phyloP scores from a whole-genome alignment of 2,329 filamentous ascomycete genomes.

The Cladobotryum mycophilum region DNA sequence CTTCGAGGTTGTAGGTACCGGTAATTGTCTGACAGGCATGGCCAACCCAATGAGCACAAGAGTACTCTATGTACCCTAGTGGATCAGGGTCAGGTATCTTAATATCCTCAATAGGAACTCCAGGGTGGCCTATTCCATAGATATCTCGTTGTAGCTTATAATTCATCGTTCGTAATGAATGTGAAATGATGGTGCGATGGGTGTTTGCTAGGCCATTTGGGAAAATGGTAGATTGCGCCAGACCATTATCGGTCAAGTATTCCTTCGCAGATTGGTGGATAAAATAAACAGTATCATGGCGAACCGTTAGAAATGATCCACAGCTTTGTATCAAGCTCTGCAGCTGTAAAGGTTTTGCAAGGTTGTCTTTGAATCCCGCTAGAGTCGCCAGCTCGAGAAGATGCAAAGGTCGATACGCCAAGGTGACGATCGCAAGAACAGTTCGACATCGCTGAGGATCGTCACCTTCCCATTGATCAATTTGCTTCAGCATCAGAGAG shows the following conservation, averaged over 20 bases:
- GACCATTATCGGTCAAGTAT: constrained; percentile 27
- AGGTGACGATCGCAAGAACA: constrained; percentile 25
- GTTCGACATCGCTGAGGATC: constrained; percentile 20
- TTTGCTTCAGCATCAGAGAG: constrained; percentile 28
- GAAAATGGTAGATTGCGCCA: constrained; percentile 23
- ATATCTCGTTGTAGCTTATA: constrained; percentile 29
- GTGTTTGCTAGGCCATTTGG: constrained; percentile 17
- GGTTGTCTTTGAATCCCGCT: constrained; percentile 29
- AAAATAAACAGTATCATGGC: constrained; percentile 26
- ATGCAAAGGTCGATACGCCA: constrained; percentile 29
- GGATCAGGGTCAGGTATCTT: constrained; percentile 8
- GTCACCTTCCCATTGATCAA: constrained; percentile 21
- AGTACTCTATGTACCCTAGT: constrained; percentile 7
- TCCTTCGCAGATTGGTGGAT: constrained; percentile 40
- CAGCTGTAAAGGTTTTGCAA: constrained; percentile 15
- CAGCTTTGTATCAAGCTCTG: constrained; percentile 28
- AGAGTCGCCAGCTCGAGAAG: constrained; percentile 26
- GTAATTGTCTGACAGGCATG: constrained; percentile 12
- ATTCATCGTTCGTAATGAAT: constrained; percentile 27
- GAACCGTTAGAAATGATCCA: constrained; percentile 34
- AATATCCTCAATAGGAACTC: too few species aligned
- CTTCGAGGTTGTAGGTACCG: constrained; percentile 31
- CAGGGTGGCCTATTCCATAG: constrained; percentile 20
- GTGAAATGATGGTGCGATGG: constrained; percentile 27
- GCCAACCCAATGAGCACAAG: constrained; percentile 16